These are phyloP conservation scores for Lasiodiplodia citricola DNA, from an alignment of 2,329 filamentous ascomycete species.

Conservation along the genomic window DNA sequence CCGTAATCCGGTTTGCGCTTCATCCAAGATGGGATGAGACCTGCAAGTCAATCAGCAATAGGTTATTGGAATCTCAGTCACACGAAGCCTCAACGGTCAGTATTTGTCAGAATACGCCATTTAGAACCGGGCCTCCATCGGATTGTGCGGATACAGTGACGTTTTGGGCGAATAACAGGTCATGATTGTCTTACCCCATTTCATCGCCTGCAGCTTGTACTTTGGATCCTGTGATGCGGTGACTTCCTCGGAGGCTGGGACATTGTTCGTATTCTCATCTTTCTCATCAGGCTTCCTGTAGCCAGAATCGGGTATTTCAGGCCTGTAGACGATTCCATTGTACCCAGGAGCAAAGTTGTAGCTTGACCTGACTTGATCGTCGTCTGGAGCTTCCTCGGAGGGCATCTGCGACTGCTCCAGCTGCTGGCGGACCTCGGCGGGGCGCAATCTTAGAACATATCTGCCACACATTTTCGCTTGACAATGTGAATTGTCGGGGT, in stretches of 20 bases:
- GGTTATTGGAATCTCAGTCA: not conserved
- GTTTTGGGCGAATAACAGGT: slow-evolving; percentile 55
- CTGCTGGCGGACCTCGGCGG: slow-evolving; percentile 74
- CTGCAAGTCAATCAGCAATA: slow-evolving; percentile 33
- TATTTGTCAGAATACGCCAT: slow-evolving; percentile 1
- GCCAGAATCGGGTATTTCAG: slow-evolving; percentile 69
- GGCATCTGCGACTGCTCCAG: slow-evolving; percentile 76
- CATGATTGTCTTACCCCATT: slow-evolving; percentile 70
- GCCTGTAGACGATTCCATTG: slow-evolving; percentile 83
- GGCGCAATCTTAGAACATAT: slow-evolving; percentile 69
- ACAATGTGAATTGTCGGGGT: not conserved
- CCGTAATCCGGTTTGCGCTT: slow-evolving; percentile 80
- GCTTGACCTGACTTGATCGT: slow-evolving; percentile 73
- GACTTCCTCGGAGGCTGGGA: slow-evolving; percentile 27
- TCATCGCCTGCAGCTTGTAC: slow-evolving; percentile 91
- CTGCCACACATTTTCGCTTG: slow-evolving; percentile 66
- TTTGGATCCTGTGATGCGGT: slow-evolving; percentile 49
- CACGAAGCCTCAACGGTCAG: not conserved
- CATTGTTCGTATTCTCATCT: slow-evolving; percentile 29
- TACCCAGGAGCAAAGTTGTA: slow-evolving; percentile 95
- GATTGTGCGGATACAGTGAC: slow-evolving; percentile 81
- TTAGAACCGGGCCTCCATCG: not conserved
- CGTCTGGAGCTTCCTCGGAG: slow-evolving; percentile 72
- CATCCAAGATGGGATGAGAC: slow-evolving; percentile 91
- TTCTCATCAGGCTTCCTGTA: slow-evolving; percentile 44